A percentile compares a stretch with the other conserved stretches of the same genome.
These are phyloP conservation scores for Pseudogymnoascus destructans DNA, from an alignment of 2,329 filamentous ascomycete genomes.

Conservation along the genomic window DNA sequence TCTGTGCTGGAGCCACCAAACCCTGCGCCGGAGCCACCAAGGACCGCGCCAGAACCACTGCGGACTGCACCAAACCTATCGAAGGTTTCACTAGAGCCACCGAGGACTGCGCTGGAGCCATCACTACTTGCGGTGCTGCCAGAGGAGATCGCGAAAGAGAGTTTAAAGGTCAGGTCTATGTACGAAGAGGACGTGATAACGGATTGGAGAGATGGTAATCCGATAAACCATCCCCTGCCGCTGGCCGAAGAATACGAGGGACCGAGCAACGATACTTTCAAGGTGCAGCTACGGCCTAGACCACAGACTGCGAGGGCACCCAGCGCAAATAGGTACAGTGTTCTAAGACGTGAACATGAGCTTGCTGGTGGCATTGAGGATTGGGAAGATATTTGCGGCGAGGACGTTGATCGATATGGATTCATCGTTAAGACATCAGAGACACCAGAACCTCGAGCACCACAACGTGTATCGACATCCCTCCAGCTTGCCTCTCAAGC, in stretches of 20 bases:
- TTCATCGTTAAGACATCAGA: slow-evolving; percentile 39
- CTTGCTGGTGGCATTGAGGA: slow-evolving; percentile 50
- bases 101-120: not conserved
- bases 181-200: slow-evolving; percentile 20
- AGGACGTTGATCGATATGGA: slow-evolving; percentile 53
- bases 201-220: slow-evolving; percentile 10
- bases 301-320: slow-evolving; percentile 18
- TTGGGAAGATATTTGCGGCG: slow-evolving; percentile 50
- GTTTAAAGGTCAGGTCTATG: slow-evolving; percentile 27
- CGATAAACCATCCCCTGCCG: not conserved
- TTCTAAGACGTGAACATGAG: slow-evolving; percentile 29
- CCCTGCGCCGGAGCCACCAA: not conserved
- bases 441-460: slow-evolving; percentile 18
- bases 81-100: not conserved
- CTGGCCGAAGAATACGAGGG: not conserved
- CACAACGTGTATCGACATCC: slow-evolving; percentile 24
- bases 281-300: slow-evolving; percentile 12
- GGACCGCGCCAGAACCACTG: not conserved
- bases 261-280: not conserved
- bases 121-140: slow-evolving; percentile 10
- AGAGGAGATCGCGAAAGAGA: slow-evolving; percentile 24
- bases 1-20: not conserved
- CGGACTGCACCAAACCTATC: not conserved
- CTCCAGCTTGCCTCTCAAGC: slow-evolving; percentile 23
- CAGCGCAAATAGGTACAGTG: slow-evolving; percentile 24